Conservation (phyloP, 2,329 filamentous ascomycete genomes). For the Colletotrichum godetiae region DNA sequence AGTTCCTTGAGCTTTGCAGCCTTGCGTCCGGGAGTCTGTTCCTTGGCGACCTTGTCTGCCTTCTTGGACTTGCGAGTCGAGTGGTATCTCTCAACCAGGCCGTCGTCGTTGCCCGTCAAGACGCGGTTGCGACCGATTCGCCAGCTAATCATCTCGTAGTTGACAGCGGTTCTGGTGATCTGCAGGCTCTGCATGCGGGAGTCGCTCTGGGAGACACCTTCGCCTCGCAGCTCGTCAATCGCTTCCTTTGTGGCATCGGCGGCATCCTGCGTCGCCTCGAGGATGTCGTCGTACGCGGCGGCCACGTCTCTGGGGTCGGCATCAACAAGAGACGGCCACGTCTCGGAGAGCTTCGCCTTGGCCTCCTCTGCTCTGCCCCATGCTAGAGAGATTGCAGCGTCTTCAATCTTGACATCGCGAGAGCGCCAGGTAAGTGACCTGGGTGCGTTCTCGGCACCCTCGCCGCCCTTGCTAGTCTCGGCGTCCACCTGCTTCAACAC, state of each 20-base stretch:
- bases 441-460: constrained; percentile 67
- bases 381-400: constrained; percentile 89
- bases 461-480: constrained; percentile 61
- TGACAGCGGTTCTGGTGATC: constrained; percentile 91
- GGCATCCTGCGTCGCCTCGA: constrained; percentile 91
- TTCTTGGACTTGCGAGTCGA: constrained; percentile 63
- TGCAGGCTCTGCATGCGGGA: constrained; percentile 91
- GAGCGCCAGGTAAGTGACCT: constrained; percentile 87
- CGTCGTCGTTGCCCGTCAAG: constrained; percentile 85
- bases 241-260: constrained; percentile 93
- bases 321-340: constrained; percentile 55
- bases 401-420: constrained; percentile 87
- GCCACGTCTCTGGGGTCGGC: constrained; percentile 75
- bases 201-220: constrained; percentile 87
- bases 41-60: constrained; percentile 54
- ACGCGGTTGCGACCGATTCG: constrained; percentile 93
- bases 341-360: constrained; percentile 60
- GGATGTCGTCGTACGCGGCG: constrained; percentile 89
- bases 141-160: constrained; percentile 95
- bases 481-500: constrained; percentile 69
- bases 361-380: constrained; percentile 75
- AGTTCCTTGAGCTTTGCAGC: constrained; percentile 86
- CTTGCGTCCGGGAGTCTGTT: constrained; percentile 79
- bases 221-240: constrained; percentile 87
- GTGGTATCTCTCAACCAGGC: constrained; percentile 67